phyloP scores from a whole-genome alignment of 2,329 filamentous ascomycete species.

The Ophiostoma angusticollis region DNA sequence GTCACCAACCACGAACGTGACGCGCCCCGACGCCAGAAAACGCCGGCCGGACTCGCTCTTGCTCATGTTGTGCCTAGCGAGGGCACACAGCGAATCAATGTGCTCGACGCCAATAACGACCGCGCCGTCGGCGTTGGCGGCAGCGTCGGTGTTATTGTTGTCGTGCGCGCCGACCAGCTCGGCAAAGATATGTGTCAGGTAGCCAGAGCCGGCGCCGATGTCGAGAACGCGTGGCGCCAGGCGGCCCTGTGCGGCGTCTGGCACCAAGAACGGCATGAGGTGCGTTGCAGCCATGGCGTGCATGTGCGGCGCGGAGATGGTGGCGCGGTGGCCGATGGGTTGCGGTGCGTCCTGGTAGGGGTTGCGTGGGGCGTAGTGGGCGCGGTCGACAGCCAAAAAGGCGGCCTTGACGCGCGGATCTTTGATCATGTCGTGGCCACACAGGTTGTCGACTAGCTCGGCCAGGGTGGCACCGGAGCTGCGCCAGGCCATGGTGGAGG shows the following conservation, averaged over 20 bases:
- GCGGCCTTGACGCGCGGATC: conserved; percentile 60
- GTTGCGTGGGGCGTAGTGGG: conserved; percentile 58
- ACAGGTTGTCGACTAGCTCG: conserved; percentile 68
- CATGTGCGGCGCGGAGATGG: conserved; percentile 50
- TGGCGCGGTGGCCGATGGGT: conserved; percentile 40
- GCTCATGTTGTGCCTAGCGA: conserved; percentile 52
- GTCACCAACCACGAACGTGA: conserved; percentile 65
- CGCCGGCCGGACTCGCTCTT: conserved; percentile 45
- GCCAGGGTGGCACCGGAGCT: conserved; percentile 64
- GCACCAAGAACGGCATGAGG: conserved; percentile 31
- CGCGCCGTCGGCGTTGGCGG: too few relatives aligned
- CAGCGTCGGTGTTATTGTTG: too few relatives aligned
- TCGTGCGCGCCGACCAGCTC: conserved; percentile 49
- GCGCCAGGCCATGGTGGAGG: conserved; percentile 68
- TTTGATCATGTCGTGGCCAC: conserved; percentile 58
- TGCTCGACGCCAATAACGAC: conserved; percentile 67
- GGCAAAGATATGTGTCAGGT: conserved; percentile 78
- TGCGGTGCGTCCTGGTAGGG: conserved; percentile 56
- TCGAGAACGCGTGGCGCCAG: conserved; percentile 49
- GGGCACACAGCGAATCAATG: conserved; percentile 48
- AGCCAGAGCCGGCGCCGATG: conserved; percentile 65
- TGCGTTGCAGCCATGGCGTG: conserved; percentile 41
- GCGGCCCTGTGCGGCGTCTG: conserved; percentile 17
- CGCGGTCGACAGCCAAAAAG: conserved; percentile 80
- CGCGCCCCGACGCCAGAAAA: conserved; percentile 50